Percentiles rank a stretch among this genome's conserved stretches.
These are phyloP conservation scores for Atkinsonella hypoxylon DNA, from an alignment of 2,329 filamentous ascomycete species.

Conservation along the genomic window DNA sequence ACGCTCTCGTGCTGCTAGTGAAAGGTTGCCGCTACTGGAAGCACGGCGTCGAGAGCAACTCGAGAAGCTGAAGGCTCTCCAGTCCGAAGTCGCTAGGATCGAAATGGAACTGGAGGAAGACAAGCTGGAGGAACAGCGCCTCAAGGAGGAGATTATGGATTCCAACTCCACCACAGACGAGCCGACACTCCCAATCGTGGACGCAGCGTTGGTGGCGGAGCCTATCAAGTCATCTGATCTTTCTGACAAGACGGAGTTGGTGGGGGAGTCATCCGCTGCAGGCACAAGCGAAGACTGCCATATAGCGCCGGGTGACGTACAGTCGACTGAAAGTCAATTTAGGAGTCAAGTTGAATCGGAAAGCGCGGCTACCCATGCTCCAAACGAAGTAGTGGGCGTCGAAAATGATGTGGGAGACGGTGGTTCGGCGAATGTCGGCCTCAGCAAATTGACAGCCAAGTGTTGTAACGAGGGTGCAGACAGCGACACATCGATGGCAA, in stretches of 20 bases:
- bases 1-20: slow-evolving; percentile 23
- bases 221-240: not conserved
- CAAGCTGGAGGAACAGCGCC: slow-evolving; percentile 20
- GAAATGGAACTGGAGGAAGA: slow-evolving; percentile 35
- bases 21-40: slow-evolving; percentile 25
- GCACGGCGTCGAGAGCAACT: slow-evolving; percentile 27
- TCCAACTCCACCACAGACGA: slow-evolving; percentile 11
- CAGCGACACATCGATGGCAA: not conserved
- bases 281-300: not conserved
- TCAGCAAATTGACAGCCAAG: not conserved
- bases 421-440: not conserved
- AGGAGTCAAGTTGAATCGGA: not conserved
- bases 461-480: not conserved
- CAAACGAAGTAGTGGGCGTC: not conserved
- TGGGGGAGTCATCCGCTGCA: not conserved
- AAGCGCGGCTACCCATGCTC: not conserved
- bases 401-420: not conserved
- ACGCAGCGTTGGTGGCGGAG: not conserved
- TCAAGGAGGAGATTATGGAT: slow-evolving; percentile 17
- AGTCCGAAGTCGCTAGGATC: slow-evolving; percentile 34
- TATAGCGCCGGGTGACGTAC: not conserved
- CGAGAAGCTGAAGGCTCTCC: slow-evolving; percentile 32
- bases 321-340: not conserved
- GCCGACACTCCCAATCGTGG: not conserved
- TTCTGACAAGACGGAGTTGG: not conserved